Conservation (phyloP, 2,329 filamentous ascomycete species). For the Myriosclerotinia scirpicola region DNA sequence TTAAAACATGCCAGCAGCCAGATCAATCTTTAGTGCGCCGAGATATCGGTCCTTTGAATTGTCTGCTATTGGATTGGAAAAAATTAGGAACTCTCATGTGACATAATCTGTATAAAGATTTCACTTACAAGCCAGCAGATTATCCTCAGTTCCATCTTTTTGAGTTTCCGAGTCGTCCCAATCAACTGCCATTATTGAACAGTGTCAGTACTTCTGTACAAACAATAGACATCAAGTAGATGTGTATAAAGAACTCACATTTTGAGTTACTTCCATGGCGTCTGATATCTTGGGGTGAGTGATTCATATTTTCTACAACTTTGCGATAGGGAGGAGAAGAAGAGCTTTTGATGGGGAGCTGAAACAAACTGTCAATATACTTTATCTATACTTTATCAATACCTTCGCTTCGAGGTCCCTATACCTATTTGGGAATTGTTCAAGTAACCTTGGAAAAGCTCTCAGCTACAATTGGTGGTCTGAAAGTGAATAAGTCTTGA, state of each 20-base stretch:
- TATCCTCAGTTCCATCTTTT: neutral
- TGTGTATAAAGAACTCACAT: neutral
- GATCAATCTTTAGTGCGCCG: conserved; percentile 6
- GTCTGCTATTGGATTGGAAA: neutral
- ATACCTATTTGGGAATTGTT: neutral
- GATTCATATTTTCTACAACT: conserved; percentile 1
- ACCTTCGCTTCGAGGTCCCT: neutral
- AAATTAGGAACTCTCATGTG: conserved; percentile 10
- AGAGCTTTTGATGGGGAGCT: neutral
- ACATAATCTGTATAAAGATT: neutral
- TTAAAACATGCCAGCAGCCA: conserved; percentile 12
- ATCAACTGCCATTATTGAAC: neutral
- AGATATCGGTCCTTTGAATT: neutral
- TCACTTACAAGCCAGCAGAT: neutral
- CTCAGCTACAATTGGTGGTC: neutral
- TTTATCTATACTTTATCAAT: neutral
- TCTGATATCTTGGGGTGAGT: conserved; percentile 2
- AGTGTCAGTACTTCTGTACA: neutral
- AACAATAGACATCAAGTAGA: neutral
- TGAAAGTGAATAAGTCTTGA: neutral
- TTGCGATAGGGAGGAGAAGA: neutral
- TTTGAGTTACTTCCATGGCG: neutral
- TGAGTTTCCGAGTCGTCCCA: neutral
- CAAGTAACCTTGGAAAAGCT: neutral
- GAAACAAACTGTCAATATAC: neutral